These are phyloP conservation scores for Protomyces inundatus DNA, from an alignment of 1,139 yeast genomes.

Conservation along the genomic window DNA sequence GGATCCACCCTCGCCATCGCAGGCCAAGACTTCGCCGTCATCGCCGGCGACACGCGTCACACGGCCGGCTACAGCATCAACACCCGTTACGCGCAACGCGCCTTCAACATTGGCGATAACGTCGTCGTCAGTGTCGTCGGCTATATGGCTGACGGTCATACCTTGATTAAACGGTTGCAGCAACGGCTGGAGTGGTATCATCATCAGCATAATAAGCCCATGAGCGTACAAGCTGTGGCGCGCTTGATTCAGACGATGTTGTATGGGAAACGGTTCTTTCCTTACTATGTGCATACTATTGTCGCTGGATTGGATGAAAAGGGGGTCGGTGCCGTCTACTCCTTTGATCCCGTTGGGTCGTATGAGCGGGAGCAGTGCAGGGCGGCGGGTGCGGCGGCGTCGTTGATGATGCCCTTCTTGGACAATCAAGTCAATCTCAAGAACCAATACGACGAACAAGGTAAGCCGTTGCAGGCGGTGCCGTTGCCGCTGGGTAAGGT, in stretches of 20 bases:
- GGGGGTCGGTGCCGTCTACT: constrained; percentile 78
- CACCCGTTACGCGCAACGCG: constrained; percentile 86
- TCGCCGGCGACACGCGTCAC: constrained; percentile 97
- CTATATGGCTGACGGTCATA: constrained; percentile 90
- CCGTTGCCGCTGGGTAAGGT: constrained; percentile 78
- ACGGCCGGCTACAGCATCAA: constrained; percentile 91
- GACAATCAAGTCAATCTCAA: constrained; percentile 83
- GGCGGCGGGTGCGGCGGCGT: constrained; percentile 97
- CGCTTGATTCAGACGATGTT: constrained; percentile 84
- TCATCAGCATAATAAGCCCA: constrained; percentile 66
- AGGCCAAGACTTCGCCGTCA: constrained; percentile 91
- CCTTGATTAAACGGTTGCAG: constrained; percentile 69
- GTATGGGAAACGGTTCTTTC: constrained; percentile 92
- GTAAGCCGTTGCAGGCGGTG: constrained; percentile 54
- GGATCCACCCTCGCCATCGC: constrained; percentile 97
- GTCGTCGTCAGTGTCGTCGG: constrained; percentile 90
- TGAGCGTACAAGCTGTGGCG: constrained; percentile 72
- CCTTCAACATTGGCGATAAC: constrained; percentile 83
- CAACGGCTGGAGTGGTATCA: constrained; percentile 80
- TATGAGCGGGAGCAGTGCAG: constrained; percentile 96
- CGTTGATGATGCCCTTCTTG: constrained; percentile 91
- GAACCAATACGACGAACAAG: constrained; percentile 75
- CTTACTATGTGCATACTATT: constrained; percentile 91
- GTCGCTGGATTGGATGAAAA: constrained; percentile 89
- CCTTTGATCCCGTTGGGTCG: constrained; percentile 96